Conservation (phyloP, 2,329 filamentous ascomycete genomes). For the Cladosporium sp. region DNA sequence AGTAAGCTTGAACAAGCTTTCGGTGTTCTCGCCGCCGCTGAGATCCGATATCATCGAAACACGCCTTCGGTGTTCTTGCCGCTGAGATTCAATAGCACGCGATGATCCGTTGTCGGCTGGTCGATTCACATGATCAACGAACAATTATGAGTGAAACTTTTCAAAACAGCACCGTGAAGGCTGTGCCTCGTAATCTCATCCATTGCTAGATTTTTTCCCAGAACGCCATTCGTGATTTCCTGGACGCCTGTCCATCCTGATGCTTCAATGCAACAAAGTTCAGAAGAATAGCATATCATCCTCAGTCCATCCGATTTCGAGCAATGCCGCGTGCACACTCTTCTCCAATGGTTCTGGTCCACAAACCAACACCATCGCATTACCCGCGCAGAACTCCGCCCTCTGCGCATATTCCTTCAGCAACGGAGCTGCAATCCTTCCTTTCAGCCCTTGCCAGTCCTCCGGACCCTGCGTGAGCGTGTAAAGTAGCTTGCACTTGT, state of each 20-base stretch:
- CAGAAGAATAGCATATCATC: constrained; percentile 76
- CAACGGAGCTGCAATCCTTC: constrained; percentile 66
- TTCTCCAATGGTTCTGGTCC: constrained; percentile 77
- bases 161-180: not conserved
- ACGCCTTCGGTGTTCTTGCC: not conserved
- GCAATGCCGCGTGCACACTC: constrained; percentile 58
- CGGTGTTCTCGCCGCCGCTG: not conserved
- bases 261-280: not conserved
- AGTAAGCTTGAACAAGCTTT: not conserved
- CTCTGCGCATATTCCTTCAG: constrained; percentile 58
- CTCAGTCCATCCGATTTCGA: constrained; percentile 69
- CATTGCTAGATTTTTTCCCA: not conserved
- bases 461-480: constrained; percentile 66
- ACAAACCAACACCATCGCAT: constrained; percentile 72
- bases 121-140: not conserved
- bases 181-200: not conserved
- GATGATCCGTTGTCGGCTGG: not conserved
- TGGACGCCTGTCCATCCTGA: not conserved
- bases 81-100: not conserved
- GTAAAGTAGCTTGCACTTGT: constrained; percentile 67
- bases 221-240: not conserved
- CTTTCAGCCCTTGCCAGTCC: constrained; percentile 68
- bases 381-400: constrained; percentile 42
- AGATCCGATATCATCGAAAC: too few species aligned
- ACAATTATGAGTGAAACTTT: not conserved